A percentile compares a stretch with the other conserved stretches of the same genome.
Evolutionary conservation across 108 stramenopile species (phyloP).

Genomic region (Aureococcus anophagefferens): DNA sequence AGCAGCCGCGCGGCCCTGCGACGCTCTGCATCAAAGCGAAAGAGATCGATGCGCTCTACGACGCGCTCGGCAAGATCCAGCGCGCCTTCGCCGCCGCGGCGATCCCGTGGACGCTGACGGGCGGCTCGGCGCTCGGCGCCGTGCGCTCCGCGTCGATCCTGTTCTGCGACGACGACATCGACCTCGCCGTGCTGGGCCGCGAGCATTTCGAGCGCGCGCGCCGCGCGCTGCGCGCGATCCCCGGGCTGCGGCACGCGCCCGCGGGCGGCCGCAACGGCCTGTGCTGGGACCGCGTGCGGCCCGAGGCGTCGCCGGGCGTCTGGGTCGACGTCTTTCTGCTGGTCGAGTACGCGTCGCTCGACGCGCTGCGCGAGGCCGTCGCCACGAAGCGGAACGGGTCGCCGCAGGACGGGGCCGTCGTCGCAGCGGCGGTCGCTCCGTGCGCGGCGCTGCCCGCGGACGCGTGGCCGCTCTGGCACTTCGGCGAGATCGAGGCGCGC

Average conservation of each 20-base stretch:
- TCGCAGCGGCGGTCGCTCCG: constrained; percentile 19
- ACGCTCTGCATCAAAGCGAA: constrained; percentile 41
- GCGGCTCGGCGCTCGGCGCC: constrained; percentile 57
- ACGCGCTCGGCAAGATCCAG: neutral
- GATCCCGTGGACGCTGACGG: constrained; percentile 51
- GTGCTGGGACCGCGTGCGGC: constrained; percentile 53
- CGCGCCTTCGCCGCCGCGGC: constrained; percentile 31
- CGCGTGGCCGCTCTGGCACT: constrained; percentile 54
- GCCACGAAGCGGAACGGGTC: constrained; percentile 47
- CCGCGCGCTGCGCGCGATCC: neutral
- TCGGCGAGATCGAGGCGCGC: constrained; percentile 51
- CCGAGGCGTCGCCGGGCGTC: constrained; percentile 37
- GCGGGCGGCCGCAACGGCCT: no score
- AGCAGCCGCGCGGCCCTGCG: constrained; percentile 48
- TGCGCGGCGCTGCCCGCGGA: constrained; percentile 20
- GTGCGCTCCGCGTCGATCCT: constrained; percentile 59
- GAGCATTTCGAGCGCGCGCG: constrained; percentile 16
- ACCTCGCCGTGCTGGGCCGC: constrained; percentile 57
- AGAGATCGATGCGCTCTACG: constrained; percentile 51
- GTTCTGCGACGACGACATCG: constrained; percentile 69
- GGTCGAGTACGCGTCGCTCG: constrained; percentile 29
- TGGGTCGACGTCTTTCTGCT: constrained; percentile 57
- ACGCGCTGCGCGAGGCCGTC: constrained; percentile 32
- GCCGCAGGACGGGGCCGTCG: constrained; percentile 36
- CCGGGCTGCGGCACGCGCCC: no score